These are phyloP conservation scores for Melastoma candidum DNA, from an alignment of 441 rosid species.

Conservation along the genomic window DNA sequence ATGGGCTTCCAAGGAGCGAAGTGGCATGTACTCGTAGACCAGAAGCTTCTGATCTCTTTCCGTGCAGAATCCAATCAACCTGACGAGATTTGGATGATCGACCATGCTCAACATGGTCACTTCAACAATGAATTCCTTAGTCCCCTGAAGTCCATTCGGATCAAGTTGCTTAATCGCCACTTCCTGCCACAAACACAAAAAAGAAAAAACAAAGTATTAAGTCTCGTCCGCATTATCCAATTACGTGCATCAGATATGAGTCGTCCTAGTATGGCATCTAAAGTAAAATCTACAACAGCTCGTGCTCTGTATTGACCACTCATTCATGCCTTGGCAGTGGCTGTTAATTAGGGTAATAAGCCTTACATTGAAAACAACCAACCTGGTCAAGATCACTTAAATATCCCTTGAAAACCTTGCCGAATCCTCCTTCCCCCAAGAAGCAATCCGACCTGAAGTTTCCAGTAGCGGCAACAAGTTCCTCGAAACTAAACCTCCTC, in stretches of 20 bases:
- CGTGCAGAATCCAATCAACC: slow-evolving; percentile 53
- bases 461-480: slow-evolving; percentile 10
- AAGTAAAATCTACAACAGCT: too few species aligned
- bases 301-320: too few species aligned
- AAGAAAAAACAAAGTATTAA: not conserved
- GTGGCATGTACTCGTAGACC: slow-evolving; percentile 61
- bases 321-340: not conserved
- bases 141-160: slow-evolving; percentile 43
- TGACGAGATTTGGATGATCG: slow-evolving; percentile 54
- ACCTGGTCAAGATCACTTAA: slow-evolving; percentile 14
- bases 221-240: not conserved
- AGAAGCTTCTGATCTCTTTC: slow-evolving; percentile 50
- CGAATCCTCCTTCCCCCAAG: slow-evolving; percentile 18
- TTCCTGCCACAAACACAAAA: slow-evolving; percentile 24
- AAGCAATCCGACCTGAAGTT: slow-evolving; percentile 15
- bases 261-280: too few species aligned
- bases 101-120: slow-evolving; percentile 45
- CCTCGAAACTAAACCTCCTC: slow-evolving; percentile 6
- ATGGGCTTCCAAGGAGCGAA: slow-evolving; percentile 50
- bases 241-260: too few species aligned
- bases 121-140: slow-evolving; percentile 54
- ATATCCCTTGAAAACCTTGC: slow-evolving; percentile 15
- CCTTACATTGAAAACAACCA: slow-evolving; percentile 12
- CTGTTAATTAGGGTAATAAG: slow-evolving; percentile 2
- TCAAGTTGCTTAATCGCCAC: slow-evolving; percentile 79